Evolutionary conservation across 352 stramenopile genomes (phyloP), one percentile per base, ranked within the genome.

Genomic region (Phytopythium kandeliae): DNA sequence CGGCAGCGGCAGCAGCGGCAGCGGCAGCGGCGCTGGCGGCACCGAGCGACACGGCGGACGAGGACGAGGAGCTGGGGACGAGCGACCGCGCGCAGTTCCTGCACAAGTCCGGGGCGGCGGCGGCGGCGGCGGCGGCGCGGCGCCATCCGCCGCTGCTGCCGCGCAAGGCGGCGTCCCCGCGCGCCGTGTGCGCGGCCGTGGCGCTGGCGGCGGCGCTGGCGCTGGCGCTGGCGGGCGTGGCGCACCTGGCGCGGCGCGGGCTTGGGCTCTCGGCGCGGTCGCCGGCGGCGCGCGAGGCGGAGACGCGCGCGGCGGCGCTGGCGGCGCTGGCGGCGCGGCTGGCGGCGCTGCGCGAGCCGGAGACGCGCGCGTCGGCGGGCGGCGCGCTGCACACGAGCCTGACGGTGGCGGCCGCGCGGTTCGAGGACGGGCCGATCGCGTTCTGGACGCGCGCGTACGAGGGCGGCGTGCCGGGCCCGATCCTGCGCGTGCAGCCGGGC

Each of bases 381-480:
- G 81, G 84, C 41, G 68, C 79, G 54, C 74, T 95, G 26, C 70
- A 81, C 24, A 88, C 74, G 17, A 81, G 64, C 17, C 49, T 95
- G 13, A 60, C 54, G 11, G 72, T 92, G 15, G 38, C 46, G 0
- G 31, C 75, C 12, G 63, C 58, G 51, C 71, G 65, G 22, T 78
- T 86, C 31, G 63, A 64, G 10, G 63, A 70, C 49, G 75, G 74
- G 0, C 78, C 74, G 2, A 72, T 94, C 42, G 63, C 71, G 10
- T 91, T 92, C 64, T 87, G 69, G 53, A 90, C 82, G 24, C 71
- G 83, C 26, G 58, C 64, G 43, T 94, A 80, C 60, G 79, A 92
- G 25, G 56, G 68, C 43, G 63, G 55, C 28, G 60, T 86, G 3
- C 80, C 83, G 0, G 83, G 72, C 0, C 80, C 80, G 1, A 65